phyloP scores from a whole-genome alignment of 805 yeast genomes.

The Yamadazyma sp. region DNA sequence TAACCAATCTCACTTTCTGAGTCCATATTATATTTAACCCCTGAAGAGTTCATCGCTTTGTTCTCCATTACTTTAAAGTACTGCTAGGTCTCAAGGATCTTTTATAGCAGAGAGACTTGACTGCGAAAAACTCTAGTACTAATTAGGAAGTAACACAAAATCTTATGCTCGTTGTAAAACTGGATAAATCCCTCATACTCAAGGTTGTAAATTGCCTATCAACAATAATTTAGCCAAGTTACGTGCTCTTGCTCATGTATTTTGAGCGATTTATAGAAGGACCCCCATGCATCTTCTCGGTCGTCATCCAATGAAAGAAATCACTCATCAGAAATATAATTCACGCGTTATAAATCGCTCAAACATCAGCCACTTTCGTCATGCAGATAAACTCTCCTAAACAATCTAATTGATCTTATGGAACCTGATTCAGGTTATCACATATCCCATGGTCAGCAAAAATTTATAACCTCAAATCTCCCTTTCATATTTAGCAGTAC shows the following conservation, averaged over 20 bases:
- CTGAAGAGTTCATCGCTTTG: not conserved
- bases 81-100: too few species aligned
- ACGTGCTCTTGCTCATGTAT: too few species aligned
- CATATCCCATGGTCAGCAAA: too few species aligned
- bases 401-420: too few species aligned
- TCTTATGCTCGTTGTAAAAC: not conserved
- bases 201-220: not conserved
- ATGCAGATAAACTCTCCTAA: too few species aligned
- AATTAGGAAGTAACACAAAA: not conserved
- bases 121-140: conserved; percentile 4
- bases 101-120: conserved; percentile 3
- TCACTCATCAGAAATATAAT: conserved; percentile 5
- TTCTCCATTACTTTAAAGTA: too few species aligned
- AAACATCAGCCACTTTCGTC: conserved; percentile 2
- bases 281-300: too few species aligned
- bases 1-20: conserved; percentile 5
- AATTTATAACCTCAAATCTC: too few species aligned
- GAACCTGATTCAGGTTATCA: too few species aligned
- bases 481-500: too few species aligned
- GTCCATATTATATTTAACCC: not conserved
- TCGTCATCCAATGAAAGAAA: conserved; percentile 7
- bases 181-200: conserved; percentile 7
- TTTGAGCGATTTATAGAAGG: too few species aligned
- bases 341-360: conserved; percentile 4
- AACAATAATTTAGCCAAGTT: too few species aligned